Percentiles rank a stretch among this genome's conserved stretches.
These are phyloP conservation scores for Astragalus membranaceus DNA, from an alignment of 306 rosid species.

Conservation along the genomic window DNA sequence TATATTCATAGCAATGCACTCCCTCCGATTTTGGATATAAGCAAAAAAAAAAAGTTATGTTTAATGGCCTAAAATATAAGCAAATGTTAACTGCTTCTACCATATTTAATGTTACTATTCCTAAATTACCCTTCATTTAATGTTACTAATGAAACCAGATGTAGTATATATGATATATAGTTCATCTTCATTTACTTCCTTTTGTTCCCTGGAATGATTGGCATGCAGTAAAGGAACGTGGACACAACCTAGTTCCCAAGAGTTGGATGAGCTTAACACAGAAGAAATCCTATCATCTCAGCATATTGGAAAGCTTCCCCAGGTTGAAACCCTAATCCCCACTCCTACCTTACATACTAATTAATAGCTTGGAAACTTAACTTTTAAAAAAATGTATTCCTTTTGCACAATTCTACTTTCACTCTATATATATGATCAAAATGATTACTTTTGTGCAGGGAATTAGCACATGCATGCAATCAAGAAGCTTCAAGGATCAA, in stretches of 20 bases:
- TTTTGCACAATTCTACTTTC: no score
- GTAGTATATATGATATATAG: background rate
- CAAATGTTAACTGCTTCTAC: no score
- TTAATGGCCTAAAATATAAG: no score
- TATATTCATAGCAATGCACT: no score
- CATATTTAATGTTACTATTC: no score
- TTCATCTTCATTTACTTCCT: background rate
- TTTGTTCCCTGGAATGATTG: background rate
- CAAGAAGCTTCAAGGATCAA: slow-evolving; percentile 37
- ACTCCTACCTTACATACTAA: background rate
- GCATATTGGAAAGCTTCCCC: slow-evolving; percentile 29
- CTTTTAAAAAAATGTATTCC: no score
- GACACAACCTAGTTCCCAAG: slow-evolving; percentile 29
- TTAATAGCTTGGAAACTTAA: background rate
- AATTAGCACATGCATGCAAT: slow-evolving; percentile 25
- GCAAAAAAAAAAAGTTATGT: no score
- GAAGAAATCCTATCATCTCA: slow-evolving; percentile 35
- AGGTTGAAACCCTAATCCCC: slow-evolving; percentile 35
- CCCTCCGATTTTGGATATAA: no score
- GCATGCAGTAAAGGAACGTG: slow-evolving; percentile 43
- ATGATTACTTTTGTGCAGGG: slow-evolving; percentile 38
- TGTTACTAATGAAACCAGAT: no score
- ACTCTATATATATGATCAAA: background rate
- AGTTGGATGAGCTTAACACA: slow-evolving; percentile 29
- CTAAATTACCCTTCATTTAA: no score